Base-by-base conservation (phyloP, 2,329 filamentous ascomycete genomes). In the Verticillium nonalfalfae region DNA sequence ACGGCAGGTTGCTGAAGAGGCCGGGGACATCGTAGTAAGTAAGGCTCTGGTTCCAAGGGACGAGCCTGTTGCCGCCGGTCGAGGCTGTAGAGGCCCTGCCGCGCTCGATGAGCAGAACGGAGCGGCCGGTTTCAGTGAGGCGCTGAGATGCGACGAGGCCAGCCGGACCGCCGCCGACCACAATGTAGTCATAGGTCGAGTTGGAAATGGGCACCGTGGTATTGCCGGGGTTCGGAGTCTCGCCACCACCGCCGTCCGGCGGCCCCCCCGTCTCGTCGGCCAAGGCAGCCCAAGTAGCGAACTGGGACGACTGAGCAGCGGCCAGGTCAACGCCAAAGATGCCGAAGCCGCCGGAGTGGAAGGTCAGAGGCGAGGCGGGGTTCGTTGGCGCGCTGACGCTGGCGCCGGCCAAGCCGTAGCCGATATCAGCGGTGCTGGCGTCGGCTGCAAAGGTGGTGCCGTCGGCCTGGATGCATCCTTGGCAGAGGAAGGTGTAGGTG, bases 401-500 rank as follows among this genome's bases (percentile, higher is more conserved):
- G 10, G 14, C 36, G 9, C 38, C 33, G 26, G 57, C 40, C 6
- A 31, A 26, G n/a, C 57, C 57, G 39, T 58, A 58, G 39, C 57
- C 57, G 1, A 73, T 70, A 4, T 68, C 68, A 0, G 67, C 68
- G 7, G 75, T 72, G 35, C 72, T 69, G 7, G 67, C 68, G 7
- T 67, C 68, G 5, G 75, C 75, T 18, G 70, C 66, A 57, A 76
- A 68, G 14, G 67, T 69, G 0, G 72, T 73, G 13, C 68, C 65
- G 60, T 76, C 74, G 5, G 69, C 69, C 18, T 70, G 69, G 61
- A 79, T 70, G 61, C 79, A 81, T 11, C 73, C 73, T 56, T 74
- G 70, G 66, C 82, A 85, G 40, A 84, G 75, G 70, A 84, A 85
- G 1, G 82, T 85, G 64, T 80, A 82, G 2, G 78, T 79, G 68